Evolutionary conservation across 805 yeast genomes (phyloP).

Genomic region (Cyberlindnera veronae): DNA sequence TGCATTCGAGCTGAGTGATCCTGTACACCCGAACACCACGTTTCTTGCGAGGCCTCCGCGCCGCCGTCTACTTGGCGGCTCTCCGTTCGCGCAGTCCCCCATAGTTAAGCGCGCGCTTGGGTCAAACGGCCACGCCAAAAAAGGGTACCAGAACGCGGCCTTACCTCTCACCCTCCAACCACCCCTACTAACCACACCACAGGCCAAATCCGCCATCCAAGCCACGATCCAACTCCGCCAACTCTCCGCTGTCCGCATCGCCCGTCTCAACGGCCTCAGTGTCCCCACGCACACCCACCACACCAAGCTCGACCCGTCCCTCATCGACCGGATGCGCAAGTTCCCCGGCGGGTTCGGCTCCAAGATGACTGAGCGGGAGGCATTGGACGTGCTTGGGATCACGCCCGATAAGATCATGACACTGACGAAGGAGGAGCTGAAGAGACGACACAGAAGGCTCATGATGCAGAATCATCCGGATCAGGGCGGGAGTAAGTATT

Average conservation of each 20-base stretch:
- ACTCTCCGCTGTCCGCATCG: conserved; percentile 37
- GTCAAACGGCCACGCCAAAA: too few species aligned
- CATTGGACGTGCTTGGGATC: conserved; percentile 60
- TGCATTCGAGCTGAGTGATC: too few species aligned
- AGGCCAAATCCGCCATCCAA: conserved; percentile 34
- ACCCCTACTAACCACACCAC: neutral
- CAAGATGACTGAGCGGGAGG: conserved; percentile 68
- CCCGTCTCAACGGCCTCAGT: conserved; percentile 37
- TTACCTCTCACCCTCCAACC: neutral
- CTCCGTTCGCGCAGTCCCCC: too few species aligned
- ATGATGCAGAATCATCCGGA: conserved; percentile 89
- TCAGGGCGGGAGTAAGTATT: conserved; percentile 77
- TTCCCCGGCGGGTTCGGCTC: conserved; percentile 61
- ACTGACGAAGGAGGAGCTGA: conserved; percentile 47
- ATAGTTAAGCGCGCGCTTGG: too few species aligned
- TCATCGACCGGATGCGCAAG: conserved; percentile 32
- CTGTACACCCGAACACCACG: too few species aligned
- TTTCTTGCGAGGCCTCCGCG: neutral
- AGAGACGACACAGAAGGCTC: conserved; percentile 66
- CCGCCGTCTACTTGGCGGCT: too few species aligned
- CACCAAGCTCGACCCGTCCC: conserved; percentile 17
- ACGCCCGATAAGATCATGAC: conserved; percentile 51
- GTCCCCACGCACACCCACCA: conserved; percentile 15
- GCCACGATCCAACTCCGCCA: conserved; percentile 31
- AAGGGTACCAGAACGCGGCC: neutral